Conservation (phyloP, 202 grass and related monocot species). For the Digitaria exilis region DNA sequence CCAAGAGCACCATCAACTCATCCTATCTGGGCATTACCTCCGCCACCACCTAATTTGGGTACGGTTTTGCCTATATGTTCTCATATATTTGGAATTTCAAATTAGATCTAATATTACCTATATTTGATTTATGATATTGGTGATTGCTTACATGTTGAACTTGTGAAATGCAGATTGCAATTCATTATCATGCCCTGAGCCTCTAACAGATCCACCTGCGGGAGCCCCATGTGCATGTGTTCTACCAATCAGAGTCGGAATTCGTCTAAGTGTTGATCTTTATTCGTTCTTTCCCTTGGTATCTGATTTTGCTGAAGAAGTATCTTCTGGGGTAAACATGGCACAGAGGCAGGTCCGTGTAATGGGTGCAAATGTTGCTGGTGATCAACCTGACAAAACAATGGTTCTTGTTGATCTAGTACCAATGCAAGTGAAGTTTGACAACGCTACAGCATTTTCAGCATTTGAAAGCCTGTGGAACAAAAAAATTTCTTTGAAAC, state of each 20-base stretch:
- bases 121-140: not conserved
- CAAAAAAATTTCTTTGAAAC: slow-evolving; percentile 71
- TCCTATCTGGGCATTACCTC: slow-evolving; percentile 78
- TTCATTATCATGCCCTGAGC: slow-evolving; percentile 74
- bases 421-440: slow-evolving; percentile 71
- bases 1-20: slow-evolving; percentile 58
- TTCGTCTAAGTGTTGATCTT: slow-evolving; percentile 75
- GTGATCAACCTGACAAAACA: slow-evolving; percentile 81
- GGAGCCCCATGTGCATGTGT: slow-evolving; percentile 90
- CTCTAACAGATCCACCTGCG: slow-evolving; percentile 68
- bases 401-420: slow-evolving; percentile 89
- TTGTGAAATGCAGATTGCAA: slow-evolving; percentile 76
- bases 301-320: slow-evolving; percentile 80
- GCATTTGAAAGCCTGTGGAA: slow-evolving; percentile 87
- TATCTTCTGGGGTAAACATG: slow-evolving; percentile 83
- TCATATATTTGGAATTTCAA: slow-evolving; percentile 12
- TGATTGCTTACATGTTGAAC: slow-evolving; percentile 27
- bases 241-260: slow-evolving; percentile 91
- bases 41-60: slow-evolving; percentile 95
- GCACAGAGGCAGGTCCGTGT: slow-evolving; percentile 76
- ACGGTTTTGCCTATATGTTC: slow-evolving; percentile 18
- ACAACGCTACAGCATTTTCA: slow-evolving; percentile 69
- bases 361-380: slow-evolving; percentile 95
- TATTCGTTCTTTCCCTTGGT: slow-evolving; percentile 94
- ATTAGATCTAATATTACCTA: not conserved